Evolutionary conservation across 768 basidiomycete species (phyloP), one percentile per base, ranked within the genome.

Genomic region (Lentinus tigrinus): DNA sequence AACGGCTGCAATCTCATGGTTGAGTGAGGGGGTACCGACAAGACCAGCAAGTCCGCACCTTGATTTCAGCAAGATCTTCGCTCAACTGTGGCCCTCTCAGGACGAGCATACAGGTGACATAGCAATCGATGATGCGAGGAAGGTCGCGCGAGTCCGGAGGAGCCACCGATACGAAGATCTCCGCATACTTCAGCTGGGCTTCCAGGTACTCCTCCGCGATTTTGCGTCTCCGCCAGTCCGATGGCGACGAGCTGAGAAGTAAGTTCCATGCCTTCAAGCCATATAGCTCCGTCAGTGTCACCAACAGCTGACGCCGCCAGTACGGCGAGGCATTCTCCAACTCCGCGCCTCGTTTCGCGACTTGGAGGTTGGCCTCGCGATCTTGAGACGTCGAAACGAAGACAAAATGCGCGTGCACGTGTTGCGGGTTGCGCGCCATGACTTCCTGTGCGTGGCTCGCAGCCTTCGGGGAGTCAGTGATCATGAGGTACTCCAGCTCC

Each of bases 111-210:
- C 87, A 73, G 6, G 83, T 65, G 10, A 85, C 77, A 66, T 78
- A 80, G 84, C 85, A 85, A 63, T 83, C 82, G 13, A 81, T 63
- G 4, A 87, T 77, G 31, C 76, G 78, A 68, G 80, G 80, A 78
- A 85, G 81, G 61, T 85, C 75, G 14, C 83, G 74, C 36, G 81
- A 79, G 63, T 88, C 86, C 1, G 86, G 87, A 0, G 86, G 85
- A 0, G 85, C 84, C 39, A 81, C 69, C 0, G 73, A 69, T 3
- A 85, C 72, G 65, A 81, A 88, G 2, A 71, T 69, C 61, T 82
- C 83, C 16, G 86, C 77, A 60, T 88, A 85, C 24, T 87, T 84
- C 57, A 79, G 66, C 1, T 87, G 83, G 40, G 82, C 84, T 62
- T 72, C 78, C 56, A 88, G 64, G 60, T 83, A 83, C 1, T 85